Percentiles rank a stretch among this genome's conserved stretches.
Evolutionary conservation across 139 green algal species (phyloP).

Genomic region (Tetraselmis chui): DNA sequence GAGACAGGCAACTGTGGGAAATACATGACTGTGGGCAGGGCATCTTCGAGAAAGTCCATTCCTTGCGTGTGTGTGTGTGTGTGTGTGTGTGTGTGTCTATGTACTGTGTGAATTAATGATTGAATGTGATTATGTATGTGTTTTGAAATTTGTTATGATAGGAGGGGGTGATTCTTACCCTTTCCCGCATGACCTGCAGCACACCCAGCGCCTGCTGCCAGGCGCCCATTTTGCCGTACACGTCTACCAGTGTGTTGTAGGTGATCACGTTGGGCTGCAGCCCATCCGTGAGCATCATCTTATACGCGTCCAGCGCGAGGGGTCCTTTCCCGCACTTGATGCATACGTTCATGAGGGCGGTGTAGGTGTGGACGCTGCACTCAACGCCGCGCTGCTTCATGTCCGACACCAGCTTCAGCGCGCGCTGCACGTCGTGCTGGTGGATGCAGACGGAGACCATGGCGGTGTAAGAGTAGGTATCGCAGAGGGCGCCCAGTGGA

Average conservation of each 20-base stretch:
- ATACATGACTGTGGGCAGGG: too few relatives aligned
- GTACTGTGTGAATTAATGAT: too few relatives aligned
- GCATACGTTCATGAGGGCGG: conserved; percentile 71
- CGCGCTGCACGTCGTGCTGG: conserved; percentile 62
- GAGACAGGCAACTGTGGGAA: too few relatives aligned
- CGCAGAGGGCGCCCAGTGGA: conserved; percentile 49
- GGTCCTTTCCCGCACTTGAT: conserved; percentile 66
- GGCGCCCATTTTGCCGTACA: conserved; percentile 34
- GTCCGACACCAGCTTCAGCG: conserved; percentile 58
- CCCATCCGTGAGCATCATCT: conserved; percentile 48
- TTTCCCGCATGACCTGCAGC: not conserved
- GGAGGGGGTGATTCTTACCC: not conserved
- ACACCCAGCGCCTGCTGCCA: not conserved
- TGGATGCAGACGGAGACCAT: conserved; percentile 74
- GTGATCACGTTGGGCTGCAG: conserved; percentile 46
- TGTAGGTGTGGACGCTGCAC: conserved; percentile 81
- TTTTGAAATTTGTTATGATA: too few relatives aligned
- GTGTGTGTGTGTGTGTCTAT: too few relatives aligned
- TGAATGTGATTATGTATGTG: too few relatives aligned
- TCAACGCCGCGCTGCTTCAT: conserved; percentile 57
- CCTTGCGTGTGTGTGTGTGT: too few relatives aligned
- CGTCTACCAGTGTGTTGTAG: conserved; percentile 56
- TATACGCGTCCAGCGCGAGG: conserved; percentile 62
- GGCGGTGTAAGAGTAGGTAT: conserved; percentile 80
- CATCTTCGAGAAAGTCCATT: too few relatives aligned